Percentiles rank a stretch among this genome's conserved stretches.
Evolutionary conservation across 2,329 filamentous ascomycete genomes (phyloP).

Genomic region (Mycosphaerella sp.): DNA sequence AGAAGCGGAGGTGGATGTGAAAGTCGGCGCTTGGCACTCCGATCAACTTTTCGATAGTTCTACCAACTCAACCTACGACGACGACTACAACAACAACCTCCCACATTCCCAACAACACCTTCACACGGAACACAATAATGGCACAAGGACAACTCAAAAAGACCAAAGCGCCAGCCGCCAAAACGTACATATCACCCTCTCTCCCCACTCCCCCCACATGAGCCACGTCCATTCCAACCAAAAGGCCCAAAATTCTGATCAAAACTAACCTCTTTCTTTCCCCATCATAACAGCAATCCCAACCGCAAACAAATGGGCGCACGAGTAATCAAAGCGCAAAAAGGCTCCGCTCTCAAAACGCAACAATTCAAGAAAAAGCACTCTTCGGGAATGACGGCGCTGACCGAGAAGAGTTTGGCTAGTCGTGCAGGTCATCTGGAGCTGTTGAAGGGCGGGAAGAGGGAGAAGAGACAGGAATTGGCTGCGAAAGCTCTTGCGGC

Average conservation of each 20-base stretch:
- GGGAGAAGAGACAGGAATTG: constrained; percentile 40
- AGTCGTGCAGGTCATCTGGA: constrained; percentile 65
- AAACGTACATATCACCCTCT: constrained; percentile 16
- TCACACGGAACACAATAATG: constrained; percentile 17
- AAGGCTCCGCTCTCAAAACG: constrained; percentile 53
- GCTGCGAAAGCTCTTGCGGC: constrained; percentile 12
- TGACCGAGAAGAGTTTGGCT: constrained; percentile 63
- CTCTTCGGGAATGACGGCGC: constrained; percentile 54
- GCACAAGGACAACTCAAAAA: constrained; percentile 31
- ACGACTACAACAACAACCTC: no score
- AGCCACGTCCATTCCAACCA: neutral
- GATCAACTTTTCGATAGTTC: no score
- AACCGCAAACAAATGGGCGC: constrained; percentile 43
- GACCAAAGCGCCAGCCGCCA: constrained; percentile 26
- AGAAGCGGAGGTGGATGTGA: no score
- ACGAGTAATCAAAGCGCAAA: constrained; percentile 62
- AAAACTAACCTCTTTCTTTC: neutral
- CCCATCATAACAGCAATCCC: constrained; percentile 15
- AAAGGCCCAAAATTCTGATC: no score
- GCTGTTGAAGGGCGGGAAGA: constrained; percentile 61
- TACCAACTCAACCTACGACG: no score
- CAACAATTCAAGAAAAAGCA: constrained; percentile 62
- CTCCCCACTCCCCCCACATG: neutral
- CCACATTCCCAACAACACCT: neutral
- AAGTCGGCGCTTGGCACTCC: no score